Conservation (phyloP, 768 basidiomycete genomes). For the Guyanaporus albipodus region DNA sequence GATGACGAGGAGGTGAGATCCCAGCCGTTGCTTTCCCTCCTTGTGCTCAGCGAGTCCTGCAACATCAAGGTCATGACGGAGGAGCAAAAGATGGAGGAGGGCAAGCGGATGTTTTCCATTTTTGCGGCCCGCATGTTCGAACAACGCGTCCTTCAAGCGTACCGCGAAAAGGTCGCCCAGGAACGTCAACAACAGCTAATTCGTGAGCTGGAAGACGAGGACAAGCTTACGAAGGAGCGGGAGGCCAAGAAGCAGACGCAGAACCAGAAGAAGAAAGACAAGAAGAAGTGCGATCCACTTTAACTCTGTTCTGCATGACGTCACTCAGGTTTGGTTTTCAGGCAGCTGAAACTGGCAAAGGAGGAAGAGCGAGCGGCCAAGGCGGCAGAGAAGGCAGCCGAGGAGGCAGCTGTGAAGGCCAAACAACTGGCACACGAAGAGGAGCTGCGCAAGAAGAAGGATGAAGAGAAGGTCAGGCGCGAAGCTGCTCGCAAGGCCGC, state of each 20-base stretch:
- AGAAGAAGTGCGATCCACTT: constrained; percentile 71
- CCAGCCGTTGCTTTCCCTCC: constrained; percentile 1
- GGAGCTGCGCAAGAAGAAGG: constrained; percentile 73
- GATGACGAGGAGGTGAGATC: constrained; percentile 44
- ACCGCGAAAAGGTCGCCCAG: constrained; percentile 94
- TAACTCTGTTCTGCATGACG: constrained; percentile 1
- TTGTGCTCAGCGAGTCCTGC: constrained; percentile 10
- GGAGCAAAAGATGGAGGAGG: constrained; percentile 98
- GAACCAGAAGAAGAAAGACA: constrained; percentile 99
- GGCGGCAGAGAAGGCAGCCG: constrained; percentile 83
- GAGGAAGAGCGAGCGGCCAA: constrained; percentile 85
- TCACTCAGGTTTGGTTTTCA: constrained; percentile 29
- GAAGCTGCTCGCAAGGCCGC: constrained; percentile 72
- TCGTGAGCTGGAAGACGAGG: constrained; percentile 94
- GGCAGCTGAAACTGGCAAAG: constrained; percentile 88
- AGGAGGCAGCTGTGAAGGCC: constrained; percentile 74
- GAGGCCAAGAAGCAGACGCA: constrained; percentile 91
- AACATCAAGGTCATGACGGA: constrained; percentile 72
- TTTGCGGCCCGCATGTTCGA: constrained; percentile 99
- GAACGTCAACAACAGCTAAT: constrained; percentile 91
- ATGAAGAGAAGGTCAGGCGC: constrained; percentile 80
- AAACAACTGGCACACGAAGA: constrained; percentile 77
- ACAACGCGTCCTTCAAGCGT: constrained; percentile 94
- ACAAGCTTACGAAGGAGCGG: constrained; percentile 77
- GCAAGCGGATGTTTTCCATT: constrained; percentile 99